Conservation (phyloP, 768 basidiomycete genomes). For the Hygrophorus pudorinus region DNA sequence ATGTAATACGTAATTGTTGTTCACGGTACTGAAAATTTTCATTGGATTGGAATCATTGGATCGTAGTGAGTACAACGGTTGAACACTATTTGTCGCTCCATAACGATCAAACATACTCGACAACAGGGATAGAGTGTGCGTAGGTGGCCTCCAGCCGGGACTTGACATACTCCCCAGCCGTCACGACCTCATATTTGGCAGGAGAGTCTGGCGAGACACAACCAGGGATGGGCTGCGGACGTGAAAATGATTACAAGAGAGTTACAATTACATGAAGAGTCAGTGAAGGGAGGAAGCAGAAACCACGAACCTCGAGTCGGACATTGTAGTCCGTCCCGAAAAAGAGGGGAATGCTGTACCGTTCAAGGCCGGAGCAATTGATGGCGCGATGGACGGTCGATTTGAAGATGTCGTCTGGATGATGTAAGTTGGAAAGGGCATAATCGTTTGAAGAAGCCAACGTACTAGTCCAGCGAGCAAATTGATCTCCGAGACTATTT, state of each 20-base stretch:
- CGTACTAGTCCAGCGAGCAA: slow-evolving; percentile 84
- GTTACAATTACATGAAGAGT: neutral
- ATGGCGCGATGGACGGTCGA: slow-evolving; percentile 84
- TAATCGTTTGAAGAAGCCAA: slow-evolving; percentile 1
- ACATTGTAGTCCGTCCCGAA: slow-evolving; percentile 88
- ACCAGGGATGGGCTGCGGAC: slow-evolving; percentile 38
- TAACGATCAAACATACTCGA: neutral
- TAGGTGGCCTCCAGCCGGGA: slow-evolving; percentile 62
- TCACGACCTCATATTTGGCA: slow-evolving; percentile 60
- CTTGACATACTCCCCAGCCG: slow-evolving; percentile 80
- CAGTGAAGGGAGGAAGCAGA: neutral
- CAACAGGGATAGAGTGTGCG: neutral
- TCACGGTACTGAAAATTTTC: neutral
- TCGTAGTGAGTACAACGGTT: neutral
- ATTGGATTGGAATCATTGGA: no score
- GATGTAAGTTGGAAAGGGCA: neutral
- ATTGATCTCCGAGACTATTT: slow-evolving; percentile 70
- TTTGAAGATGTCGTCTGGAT: slow-evolving; percentile 77
- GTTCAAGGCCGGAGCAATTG: slow-evolving; percentile 56
- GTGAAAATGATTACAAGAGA: neutral
- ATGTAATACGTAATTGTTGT: neutral
- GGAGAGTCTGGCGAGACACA: slow-evolving; percentile 34
- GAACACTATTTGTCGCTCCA: neutral
- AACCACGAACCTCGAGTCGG: slow-evolving; percentile 47
- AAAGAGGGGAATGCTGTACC: slow-evolving; percentile 86